Evolutionary conservation across 257 asterid genomes (phyloP).

Genomic region (Penstemon eatonii): DNA sequence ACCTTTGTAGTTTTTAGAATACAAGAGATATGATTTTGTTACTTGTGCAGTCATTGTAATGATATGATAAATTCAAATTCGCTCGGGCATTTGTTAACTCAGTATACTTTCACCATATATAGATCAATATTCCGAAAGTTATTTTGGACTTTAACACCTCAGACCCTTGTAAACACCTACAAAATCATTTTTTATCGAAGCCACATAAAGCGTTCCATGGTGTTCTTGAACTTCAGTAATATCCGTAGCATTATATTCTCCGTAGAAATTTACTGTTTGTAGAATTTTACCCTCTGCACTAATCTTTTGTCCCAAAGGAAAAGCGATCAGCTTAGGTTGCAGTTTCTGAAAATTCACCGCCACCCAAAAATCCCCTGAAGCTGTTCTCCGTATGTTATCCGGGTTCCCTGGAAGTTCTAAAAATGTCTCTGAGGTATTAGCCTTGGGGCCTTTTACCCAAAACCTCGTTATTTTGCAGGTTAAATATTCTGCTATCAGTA

Average conservation of each 20-base stretch:
- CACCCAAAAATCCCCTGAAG: conserved; percentile 48
- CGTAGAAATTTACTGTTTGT: conserved; percentile 23
- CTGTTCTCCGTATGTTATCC: conserved; percentile 41
- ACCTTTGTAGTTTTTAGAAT: too few relatives aligned
- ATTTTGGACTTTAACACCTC: not conserved
- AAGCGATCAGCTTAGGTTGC: conserved; percentile 17
- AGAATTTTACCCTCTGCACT: not conserved
- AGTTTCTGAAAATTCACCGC: conserved; percentile 33
- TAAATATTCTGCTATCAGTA: conserved; percentile 6
- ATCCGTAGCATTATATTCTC: conserved; percentile 18
- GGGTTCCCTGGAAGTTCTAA: too few relatives aligned
- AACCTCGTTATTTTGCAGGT: too few relatives aligned
- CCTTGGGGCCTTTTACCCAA: too few relatives aligned
- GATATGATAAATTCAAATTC: too few relatives aligned
- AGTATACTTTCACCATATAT: too few relatives aligned
- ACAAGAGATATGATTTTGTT: too few relatives aligned
- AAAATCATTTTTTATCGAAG: conserved; percentile 15
- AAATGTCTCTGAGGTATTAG: too few relatives aligned
- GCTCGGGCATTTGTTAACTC: too few relatives aligned
- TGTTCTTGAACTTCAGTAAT: conserved; percentile 23
- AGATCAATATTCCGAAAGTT: too few relatives aligned
- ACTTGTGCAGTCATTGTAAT: too few relatives aligned
- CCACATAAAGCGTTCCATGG: conserved; percentile 16
- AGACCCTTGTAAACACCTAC: conserved; percentile 14
- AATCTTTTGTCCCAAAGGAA: conserved; percentile 1